Percentiles rank a stretch among this genome's conserved stretches.
Conservation (phyloP, 495 filamentous ascomycete species). For the Trichocladium antarcticum region DNA sequence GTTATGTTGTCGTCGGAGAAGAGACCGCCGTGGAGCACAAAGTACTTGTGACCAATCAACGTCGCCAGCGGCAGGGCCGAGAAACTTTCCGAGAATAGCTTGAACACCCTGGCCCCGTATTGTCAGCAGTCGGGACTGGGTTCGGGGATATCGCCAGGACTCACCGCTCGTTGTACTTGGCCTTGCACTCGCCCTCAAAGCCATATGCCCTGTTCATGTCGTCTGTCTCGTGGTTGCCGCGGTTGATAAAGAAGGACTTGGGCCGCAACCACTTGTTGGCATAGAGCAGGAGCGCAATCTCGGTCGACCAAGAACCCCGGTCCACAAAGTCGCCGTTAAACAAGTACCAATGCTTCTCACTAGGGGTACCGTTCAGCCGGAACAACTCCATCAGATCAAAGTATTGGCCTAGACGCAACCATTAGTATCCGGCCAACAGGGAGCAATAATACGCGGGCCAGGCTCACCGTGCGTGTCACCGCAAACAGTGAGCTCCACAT, state of each 20-base stretch:
- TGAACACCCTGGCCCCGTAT: conserved; percentile 52
- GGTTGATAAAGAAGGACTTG: conserved; percentile 83
- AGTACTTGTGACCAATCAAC: conserved; percentile 79
- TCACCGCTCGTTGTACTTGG: conserved; percentile 85
- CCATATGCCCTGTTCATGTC: conserved; percentile 99
- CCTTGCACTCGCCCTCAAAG: conserved; percentile 95
- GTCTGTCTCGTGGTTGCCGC: conserved; percentile 98
- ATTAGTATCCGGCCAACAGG: conserved; percentile 8
- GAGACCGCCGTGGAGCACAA: conserved; percentile 89
- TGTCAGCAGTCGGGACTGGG: conserved; percentile 12
- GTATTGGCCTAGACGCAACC: conserved; percentile 61
- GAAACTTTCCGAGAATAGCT: conserved; percentile 97
- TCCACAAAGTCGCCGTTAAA: conserved; percentile 99
- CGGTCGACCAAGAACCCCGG: conserved; percentile 91
- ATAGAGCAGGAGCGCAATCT: conserved; percentile 88
- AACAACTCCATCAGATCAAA: conserved; percentile 97
- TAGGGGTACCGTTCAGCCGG: conserved; percentile 74
- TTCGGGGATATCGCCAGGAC: neutral
- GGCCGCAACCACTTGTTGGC: conserved; percentile 95
- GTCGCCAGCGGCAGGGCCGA: conserved; percentile 89
- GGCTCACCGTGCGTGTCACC: conserved; percentile 86
- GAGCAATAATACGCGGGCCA: neutral
- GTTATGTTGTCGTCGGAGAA: conserved; percentile 95
- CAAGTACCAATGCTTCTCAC: conserved; percentile 77
- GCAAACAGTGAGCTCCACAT: conserved; percentile 78